A percentile compares a stretch with the other conserved stretches of the same genome.
Conservation (phyloP, 2,329 filamentous ascomycete species). For the Rhexocercosporidium sp. region DNA sequence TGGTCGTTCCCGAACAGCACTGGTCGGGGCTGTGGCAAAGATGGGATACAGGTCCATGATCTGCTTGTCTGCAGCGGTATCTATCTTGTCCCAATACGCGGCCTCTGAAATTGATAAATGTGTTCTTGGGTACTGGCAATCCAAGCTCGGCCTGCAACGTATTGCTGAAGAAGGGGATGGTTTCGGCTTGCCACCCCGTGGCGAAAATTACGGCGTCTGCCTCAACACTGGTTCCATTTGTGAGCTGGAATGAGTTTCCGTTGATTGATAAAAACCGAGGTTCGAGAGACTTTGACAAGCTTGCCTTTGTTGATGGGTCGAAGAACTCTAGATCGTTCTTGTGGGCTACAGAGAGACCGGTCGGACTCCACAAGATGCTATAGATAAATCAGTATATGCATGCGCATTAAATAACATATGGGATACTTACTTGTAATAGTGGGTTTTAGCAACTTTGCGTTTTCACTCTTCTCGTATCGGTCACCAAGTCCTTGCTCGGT, state of each 20-base stretch:
- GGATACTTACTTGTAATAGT: not conserved
- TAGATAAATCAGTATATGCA: not conserved
- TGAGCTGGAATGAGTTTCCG: slow-evolving; percentile 42
- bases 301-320: not conserved
- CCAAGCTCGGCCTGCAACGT: slow-evolving; percentile 14
- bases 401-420: not conserved
- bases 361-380: not conserved
- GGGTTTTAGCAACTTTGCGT: not conserved
- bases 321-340: not conserved
- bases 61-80: slow-evolving; percentile 6
- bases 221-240: slow-evolving; percentile 51
- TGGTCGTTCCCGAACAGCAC: not conserved
- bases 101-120: not conserved
- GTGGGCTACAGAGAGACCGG: not conserved
- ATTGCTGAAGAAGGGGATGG: slow-evolving; percentile 2
- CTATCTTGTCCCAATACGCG: slow-evolving; percentile 12
- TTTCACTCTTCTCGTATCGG: not conserved
- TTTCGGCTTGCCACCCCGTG: slow-evolving; percentile 59
- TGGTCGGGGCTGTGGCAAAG: slow-evolving; percentile 10
- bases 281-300: not conserved
- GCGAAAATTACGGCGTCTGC: slow-evolving; percentile 58
- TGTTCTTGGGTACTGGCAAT: not conserved
- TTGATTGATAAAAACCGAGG: not conserved
- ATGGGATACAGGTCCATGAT: slow-evolving; percentile 16
- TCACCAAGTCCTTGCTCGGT: too few species aligned